Base-by-base conservation (phyloP, 23 red algal species). In the Gracilaria gracilis region DNA sequence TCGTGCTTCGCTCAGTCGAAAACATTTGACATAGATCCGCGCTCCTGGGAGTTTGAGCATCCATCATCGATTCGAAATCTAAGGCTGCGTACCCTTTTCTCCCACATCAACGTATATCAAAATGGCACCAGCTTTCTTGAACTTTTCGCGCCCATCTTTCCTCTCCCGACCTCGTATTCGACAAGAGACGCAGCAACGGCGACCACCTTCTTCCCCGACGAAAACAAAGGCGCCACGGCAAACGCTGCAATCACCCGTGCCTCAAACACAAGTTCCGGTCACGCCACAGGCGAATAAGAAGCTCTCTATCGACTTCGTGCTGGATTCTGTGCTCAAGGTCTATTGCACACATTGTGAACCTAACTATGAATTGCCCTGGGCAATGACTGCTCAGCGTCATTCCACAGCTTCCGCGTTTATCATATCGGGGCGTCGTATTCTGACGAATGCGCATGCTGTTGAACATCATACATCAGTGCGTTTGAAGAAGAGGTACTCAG, bases 391-490 rank as follows among this genome's bases (percentile, higher is more conserved):
- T 34, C 96, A 98, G 88, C 83, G 81, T 19, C 84, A 93, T 36
- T 90, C 83, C 49, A 98, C 96, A 35, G 81, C 83, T 54, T 93
- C 96, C 27, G 96, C 89, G n/a, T 98, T 98, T 51, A 77, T 95
- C 29, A 95, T 98, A 57, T 64, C 76, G 47, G 92, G 91, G 27
- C 92, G 83, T 21, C 81, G 83, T n/a, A 82, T 98, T 31, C 83
- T 98, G 36, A 98, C 96, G n/a, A 95, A 95, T 83, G 96, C 96
- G 13, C 96, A 98, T 66, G 81, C 66, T 54, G 96, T 98, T 14
- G 96, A 98, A 78, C 88, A 98, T 71, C 87, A 88, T 50, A 98
- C 96, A 62, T 80, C 87, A 5, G 96, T 98, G 37, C 79, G 75
- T 44, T 85, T 98, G 61, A 98, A 98, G 66, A 93, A 93, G 38